These are phyloP conservation scores for Mycosarcoma mackinlayi DNA, from an alignment of 1,284 basidiomycete genomes.

Conservation along the genomic window DNA sequence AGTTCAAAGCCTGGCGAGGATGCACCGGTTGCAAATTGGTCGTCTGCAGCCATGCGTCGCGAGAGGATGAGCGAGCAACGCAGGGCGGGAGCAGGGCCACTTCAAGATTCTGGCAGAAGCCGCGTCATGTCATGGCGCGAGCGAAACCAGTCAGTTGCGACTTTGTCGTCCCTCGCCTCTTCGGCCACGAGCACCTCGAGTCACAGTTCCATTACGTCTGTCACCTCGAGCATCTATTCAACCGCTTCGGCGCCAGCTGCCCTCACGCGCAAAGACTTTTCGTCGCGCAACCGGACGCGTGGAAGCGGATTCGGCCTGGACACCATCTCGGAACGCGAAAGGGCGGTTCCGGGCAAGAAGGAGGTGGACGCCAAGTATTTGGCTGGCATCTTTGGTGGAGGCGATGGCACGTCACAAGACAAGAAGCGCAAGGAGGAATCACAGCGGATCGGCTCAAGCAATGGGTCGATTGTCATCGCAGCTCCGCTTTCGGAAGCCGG, in stretches of 20 bases:
- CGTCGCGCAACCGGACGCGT: constrained; percentile 23
- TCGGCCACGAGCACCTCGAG: constrained; percentile 39
- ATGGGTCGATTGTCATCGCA: no score
- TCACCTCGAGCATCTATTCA: constrained; percentile 53
- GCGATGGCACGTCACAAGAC: constrained; percentile 9
- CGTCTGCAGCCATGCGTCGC: constrained; percentile 48
- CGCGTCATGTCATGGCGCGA: constrained; percentile 54
- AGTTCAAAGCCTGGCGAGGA: constrained; percentile 6
- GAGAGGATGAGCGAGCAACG: constrained; percentile 53
- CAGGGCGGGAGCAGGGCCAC: constrained; percentile 19
- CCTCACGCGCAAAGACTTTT: constrained; percentile 41
- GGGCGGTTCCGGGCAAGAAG: constrained; percentile 24
- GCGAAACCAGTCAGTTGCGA: constrained; percentile 47
- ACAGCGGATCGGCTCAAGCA: background rate
- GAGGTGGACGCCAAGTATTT: constrained; percentile 55
- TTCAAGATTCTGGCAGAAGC: constrained; percentile 42
- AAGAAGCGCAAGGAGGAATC: constrained; percentile 24
- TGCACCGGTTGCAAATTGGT: constrained; percentile 33
- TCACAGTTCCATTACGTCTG: constrained; percentile 38
- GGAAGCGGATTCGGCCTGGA: constrained; percentile 47
- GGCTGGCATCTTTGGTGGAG: constrained; percentile 57
- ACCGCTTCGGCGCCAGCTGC: constrained; percentile 57
- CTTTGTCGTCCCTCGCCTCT: constrained; percentile 36
- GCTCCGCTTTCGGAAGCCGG: constrained; percentile 15
- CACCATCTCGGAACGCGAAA: constrained; percentile 49